Base-by-base conservation (phyloP, 1,284 basidiomycete genomes). In the Cryptococcus sp. region DNA sequence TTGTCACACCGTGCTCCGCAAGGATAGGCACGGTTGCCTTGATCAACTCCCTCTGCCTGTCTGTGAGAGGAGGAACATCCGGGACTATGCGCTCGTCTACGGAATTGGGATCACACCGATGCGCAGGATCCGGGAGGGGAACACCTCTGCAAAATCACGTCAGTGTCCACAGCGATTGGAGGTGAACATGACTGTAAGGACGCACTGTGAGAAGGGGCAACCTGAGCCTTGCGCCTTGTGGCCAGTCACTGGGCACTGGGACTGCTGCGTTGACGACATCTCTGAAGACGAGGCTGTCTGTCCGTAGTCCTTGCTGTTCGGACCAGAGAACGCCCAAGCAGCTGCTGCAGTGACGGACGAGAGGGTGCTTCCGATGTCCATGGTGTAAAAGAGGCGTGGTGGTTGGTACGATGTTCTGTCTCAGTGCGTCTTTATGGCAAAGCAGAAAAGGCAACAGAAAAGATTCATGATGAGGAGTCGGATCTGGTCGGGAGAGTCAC, bases 21-120 rank as follows among this genome's bases (percentile, higher is more conserved):
- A 75, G 65, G 5, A 71, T 55, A 6, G 73, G 72, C 0, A 64
- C 69, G 1, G 73, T 73, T 17, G 72, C 63, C 25, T 65, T 64
- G 55, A 75, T 66, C 20, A 68, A 57, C 23, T 63, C 65, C 58
- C 67, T 64, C 61, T 75, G 69, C 19, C 50, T 62, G 6, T 64
- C 61, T 11, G 68, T 66, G 52, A 73, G 66, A 19, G 57, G 57
- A 19, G 57, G 57, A 8, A 59, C 52, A 22, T 59, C 53, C 17
- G 57, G 57, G 23, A 59, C 48, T 22, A 48, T 59, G 25, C 39
- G 37, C 49, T 59, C 57, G 17, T 59, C 57, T 11, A 47, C 16
- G 13, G 48, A 41, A 17, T 22, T 37, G 39, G 57, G 48, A 29
- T 55, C 53, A 39, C 57, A 59, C 41, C 57, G 26, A 23, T 59